Evolutionary conservation across 768 basidiomycete genomes (phyloP), one percentile per base, ranked within the genome.

Genomic region (Rickenella mellea): DNA sequence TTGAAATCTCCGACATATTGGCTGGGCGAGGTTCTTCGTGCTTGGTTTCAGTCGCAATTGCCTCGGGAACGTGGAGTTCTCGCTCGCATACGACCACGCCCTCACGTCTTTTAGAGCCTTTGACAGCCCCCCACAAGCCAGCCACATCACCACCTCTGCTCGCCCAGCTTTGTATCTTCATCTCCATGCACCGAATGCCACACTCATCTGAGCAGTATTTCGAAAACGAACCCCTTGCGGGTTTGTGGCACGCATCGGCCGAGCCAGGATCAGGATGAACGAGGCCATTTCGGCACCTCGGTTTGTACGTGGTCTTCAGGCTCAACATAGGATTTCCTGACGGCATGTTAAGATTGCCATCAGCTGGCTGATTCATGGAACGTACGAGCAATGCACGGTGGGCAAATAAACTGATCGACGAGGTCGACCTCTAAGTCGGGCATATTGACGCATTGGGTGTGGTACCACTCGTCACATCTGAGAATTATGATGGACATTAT

Each of bases 391-490:
- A 81, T 65, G 56, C 91, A 94, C 4, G 69, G 66, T 1, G 90
- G 89, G 59, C 91, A 96, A 40, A 90, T 78, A 60, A 94, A 94
- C 58, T 86, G 83, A 64, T 94, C 92, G 26, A 96, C 84, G 12
- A 96, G 76, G 51, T 92, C 87, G 27, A 90, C 76, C 50, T 83
- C 78, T 6, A 78, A 66, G 46, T 93, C 89, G 20, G 78, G 74
- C 72, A 93, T 83, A 30, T 75, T 65, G 21, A 93, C 80, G 51
- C 91, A 96, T 37, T 77, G 71, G 0, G 85, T 83, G 56, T 96
- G 91, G 58, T 89, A 94, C 91, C 91, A 96, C 47, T 92, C 86
- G 53, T 93, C 91, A 59, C 91, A 94, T 22, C 90, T 91, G 43
- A 14, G n/a, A 31, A 15, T 14, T 38, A 36, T 14, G 42, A 35